Base-by-base conservation (phyloP, 1,139 yeast species). In the Arxiozyma telluris region DNA sequence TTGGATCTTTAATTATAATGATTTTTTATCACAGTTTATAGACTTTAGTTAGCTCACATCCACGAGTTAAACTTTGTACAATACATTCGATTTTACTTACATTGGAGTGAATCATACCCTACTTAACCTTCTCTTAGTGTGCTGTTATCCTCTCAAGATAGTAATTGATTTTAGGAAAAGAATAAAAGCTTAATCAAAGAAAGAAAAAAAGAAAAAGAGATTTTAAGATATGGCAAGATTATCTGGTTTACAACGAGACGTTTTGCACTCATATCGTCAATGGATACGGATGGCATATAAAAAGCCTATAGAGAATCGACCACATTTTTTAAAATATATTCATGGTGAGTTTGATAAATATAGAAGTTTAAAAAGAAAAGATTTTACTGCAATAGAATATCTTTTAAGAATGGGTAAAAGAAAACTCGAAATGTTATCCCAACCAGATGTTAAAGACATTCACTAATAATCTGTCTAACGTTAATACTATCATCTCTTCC, bases 361-460 rank as follows among this genome's bases (percentile, higher is more conserved):
- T 67, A 72, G 74, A 50, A 63, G 69, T 39, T 69, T 91, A 18
- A 82, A 87, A 41, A 83, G 87, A 65, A 84, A 88, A 63, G 96
- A 88, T 64, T 91, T 91, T 67, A 77, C 84, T 42, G 87, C 96
- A 1, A 82, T 93, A 51, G 98, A 93, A 67, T 93, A 90, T 71
- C 73, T 93, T 49, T 69, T 93, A 44, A 74, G 98, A 54, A 78
- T 79, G 12, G 98, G 98, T 1, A 76, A 79, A 58, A 80, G 84
- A 64, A 76, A 85, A 65, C 75, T 79, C 56, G 96, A 89, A 59
- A 79, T 84, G 81, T 87, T 84, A 62, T 80, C 86, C 66, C 76
- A 78, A 57, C 81, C 85, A 0, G 80, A 78, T 51, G 81, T 85
- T 47, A 84, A 82, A 61, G 84, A 85, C 61, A 84, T 86, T 42